Base-by-base conservation (phyloP, 2,329 filamentous ascomycete genomes). In the Botrytis byssoidea region DNA sequence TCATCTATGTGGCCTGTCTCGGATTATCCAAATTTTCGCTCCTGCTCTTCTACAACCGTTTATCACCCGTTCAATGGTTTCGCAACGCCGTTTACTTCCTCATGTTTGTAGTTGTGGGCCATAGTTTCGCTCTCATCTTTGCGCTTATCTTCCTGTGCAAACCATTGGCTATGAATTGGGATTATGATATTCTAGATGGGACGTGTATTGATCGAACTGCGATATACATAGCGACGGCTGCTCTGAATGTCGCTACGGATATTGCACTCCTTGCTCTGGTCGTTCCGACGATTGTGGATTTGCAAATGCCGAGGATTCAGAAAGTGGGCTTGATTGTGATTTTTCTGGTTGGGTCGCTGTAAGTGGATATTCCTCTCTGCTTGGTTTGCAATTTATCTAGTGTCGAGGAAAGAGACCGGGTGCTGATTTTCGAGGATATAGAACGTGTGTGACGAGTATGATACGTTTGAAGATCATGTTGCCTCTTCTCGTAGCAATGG, bases 291-390 rank as follows among this genome's bases (percentile, higher is more conserved):
- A 48, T 73, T 25, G 25, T 61, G 9, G 48, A 60, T 46, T 69
- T 73, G 16, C 64, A 55, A 22, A 68, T 73, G 64, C 71, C 71
- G 16, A 29, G 42, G 16, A 25, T 48, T 12, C 48, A 73, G 42
- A 73, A 73, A 61, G 37, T 60, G 7, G 71, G 71, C 29, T 59
- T 72, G 37, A 68, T 68, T 72, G 20, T 68, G 42, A 72, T 65
- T 25, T 57, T 74, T 51, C 16, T 40, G n/a, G 59, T 72, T 37
- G 60, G 59, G 7, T 44, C 67, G 14, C 71, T 74, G 70, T 68
- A 46, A 25, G 70, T 68, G 16, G 42, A 14, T 20, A 7, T 9
- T 16, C 29, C 14, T n/a, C 44, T 65, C 22, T 51, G 1, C 35
- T 61, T 37, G 35, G 4, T 4, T 9, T 25, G 12, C 6, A 18